A percentile compares a stretch with the other conserved stretches of the same genome.
Evolutionary conservation across 495 filamentous ascomycete species (phyloP).

Genomic region (Tuber indicum): DNA sequence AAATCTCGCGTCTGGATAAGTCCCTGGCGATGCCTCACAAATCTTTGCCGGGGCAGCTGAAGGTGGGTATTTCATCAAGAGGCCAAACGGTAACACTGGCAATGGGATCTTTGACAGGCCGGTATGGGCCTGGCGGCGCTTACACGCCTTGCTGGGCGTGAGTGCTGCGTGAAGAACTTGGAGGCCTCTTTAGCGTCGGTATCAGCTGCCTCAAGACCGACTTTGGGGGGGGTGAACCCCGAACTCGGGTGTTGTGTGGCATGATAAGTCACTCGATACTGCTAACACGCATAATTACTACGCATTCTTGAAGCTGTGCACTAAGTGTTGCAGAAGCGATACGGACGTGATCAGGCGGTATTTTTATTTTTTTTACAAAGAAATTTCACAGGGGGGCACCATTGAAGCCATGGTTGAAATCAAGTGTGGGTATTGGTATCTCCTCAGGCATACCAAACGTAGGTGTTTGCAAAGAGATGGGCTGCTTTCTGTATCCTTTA

Average conservation of each 20-base stretch:
- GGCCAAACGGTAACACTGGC: conserved; percentile 61
- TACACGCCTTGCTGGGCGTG: conserved; percentile 60
- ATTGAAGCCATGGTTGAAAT: too few species aligned
- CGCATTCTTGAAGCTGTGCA: too few species aligned
- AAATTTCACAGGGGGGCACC: too few species aligned
- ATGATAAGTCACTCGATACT: conserved; percentile 46
- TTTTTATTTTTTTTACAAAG: too few species aligned
- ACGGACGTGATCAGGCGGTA: too few species aligned
- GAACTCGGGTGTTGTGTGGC: conserved; percentile 55
- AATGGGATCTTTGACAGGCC: conserved; percentile 69
- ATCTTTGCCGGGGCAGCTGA: conserved; percentile 58
- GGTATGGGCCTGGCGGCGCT: conserved; percentile 71
- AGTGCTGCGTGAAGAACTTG: conserved; percentile 55
- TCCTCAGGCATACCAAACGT: too few species aligned
- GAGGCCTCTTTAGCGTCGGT: conserved; percentile 57
- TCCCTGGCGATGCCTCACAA: conserved; percentile 58
- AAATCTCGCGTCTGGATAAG: conserved; percentile 68
- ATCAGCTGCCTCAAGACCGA: conserved; percentile 69
- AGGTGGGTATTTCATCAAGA: conserved; percentile 63
- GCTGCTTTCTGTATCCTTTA: too few species aligned
- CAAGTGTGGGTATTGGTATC: too few species aligned
- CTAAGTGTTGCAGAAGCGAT: too few species aligned
- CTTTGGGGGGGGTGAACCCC: conserved; percentile 64
- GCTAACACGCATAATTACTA: too few species aligned
- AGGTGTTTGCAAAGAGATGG: too few species aligned